A percentile compares a stretch with the other conserved stretches of the same genome.
phyloP scores from a whole-genome alignment of 2,329 filamentous ascomycete species.

The Fusarium caatingaense region DNA sequence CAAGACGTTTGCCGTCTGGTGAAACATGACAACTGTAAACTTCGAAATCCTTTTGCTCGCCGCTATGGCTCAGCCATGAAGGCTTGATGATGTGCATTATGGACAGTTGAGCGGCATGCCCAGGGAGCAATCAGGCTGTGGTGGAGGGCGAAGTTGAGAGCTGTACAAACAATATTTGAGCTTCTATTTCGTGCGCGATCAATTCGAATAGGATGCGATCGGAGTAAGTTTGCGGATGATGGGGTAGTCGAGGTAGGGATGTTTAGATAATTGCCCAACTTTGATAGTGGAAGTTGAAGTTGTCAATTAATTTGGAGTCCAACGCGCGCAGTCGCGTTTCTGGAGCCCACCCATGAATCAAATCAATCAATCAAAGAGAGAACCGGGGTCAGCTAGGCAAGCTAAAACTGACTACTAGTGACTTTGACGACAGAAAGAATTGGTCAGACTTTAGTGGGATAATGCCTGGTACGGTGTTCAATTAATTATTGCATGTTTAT shows the following conservation, averaged over 20 bases:
- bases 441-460: background rate
- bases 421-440: background rate
- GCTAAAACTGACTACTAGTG: background rate
- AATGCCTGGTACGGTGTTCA: background rate
- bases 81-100: constrained; percentile 91
- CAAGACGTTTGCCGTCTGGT: constrained; percentile 89
- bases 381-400: constrained; percentile 26
- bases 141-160: constrained; percentile 4
- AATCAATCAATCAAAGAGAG: constrained; percentile 16
- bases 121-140: constrained; percentile 20
- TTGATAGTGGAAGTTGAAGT: constrained; percentile 16
- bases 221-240: background rate
- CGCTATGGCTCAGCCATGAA: constrained; percentile 94
- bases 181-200: background rate
- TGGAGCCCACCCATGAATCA: constrained; percentile 13
- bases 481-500: background rate
- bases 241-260: background rate
- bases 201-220: constrained; percentile 14
- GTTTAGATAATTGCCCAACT: constrained; percentile 17
- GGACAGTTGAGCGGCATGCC: constrained; percentile 42
- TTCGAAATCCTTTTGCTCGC: constrained; percentile 98
- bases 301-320: constrained; percentile 31
- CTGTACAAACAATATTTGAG: background rate
- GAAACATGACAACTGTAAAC: constrained; percentile 99
- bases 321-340: constrained; percentile 42